Base-by-base conservation (phyloP, 768 basidiomycete genomes). In the Suillus placidus region DNA sequence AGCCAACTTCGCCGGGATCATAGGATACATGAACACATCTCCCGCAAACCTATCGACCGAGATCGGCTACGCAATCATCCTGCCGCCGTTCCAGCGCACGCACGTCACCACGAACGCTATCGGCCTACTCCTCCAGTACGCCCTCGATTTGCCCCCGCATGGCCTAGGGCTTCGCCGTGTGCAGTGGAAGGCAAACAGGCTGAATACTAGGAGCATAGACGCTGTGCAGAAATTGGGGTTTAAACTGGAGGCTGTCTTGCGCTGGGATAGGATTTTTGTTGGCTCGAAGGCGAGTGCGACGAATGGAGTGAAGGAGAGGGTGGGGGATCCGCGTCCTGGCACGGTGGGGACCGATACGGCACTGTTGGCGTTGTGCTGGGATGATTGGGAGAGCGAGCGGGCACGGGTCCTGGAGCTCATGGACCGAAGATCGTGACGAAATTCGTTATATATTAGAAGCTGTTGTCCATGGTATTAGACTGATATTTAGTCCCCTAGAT, bases 211-310 rank as follows among this genome's bases (percentile, higher is more conserved):
- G 0, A 88, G 87, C 43, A 74, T 87, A 16, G 69, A 75, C 6
- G 78, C 82, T 0, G 90, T 89, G 0, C 77, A 86, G 70, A 79
- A 85, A 60, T 76, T 91, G 79, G 89, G 89, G 1, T 88, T 92
- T 72, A 76, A 73, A 62, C 65, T 74, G 38, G 91, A 93, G 71
- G 86, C 79, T 0, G 71, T 82, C 9, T 56, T 84, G 68, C 72
- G 83, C 52, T 91, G 89, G 88, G 80, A 87, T 61, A 73, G 84
- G 40, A 80, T 86, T 8, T 67, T 88, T 5, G 77, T 79, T 0
- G 65, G 69, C 0, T 75, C 56, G 86, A 83, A 60, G 75, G 74
- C 13, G 42, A 78, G 72, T 57, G 74, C 65, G 32, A 76, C 79
- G 10, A 84, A 82, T 68, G 81, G 77, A 0, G 69, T 63, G 0